Evolutionary conservation across 2,329 filamentous ascomycete genomes (phyloP).

Genomic region (Penicillium sp.): DNA sequence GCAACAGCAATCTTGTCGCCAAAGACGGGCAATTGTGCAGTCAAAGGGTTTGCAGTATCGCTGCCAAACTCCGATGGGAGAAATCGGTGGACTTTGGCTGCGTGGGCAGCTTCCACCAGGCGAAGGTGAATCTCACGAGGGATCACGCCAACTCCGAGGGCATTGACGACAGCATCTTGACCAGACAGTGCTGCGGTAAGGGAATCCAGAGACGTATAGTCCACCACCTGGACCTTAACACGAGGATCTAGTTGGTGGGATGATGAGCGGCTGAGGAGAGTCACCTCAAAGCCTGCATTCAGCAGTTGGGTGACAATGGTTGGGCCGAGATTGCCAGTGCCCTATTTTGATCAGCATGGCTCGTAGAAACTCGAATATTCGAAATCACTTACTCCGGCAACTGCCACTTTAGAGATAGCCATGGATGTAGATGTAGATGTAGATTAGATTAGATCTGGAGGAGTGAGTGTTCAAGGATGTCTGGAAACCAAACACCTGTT

Average conservation of each 20-base stretch:
- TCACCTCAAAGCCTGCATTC: slow-evolving; percentile 14
- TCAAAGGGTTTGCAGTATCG: slow-evolving; percentile 31
- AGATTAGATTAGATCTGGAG: no score
- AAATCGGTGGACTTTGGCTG: slow-evolving; percentile 35
- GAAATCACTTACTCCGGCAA: slow-evolving; percentile 14
- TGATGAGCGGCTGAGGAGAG: slow-evolving; percentile 12
- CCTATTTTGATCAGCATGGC: slow-evolving; percentile 5
- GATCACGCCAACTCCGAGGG: slow-evolving; percentile 16
- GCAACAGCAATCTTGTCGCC: slow-evolving; percentile 32
- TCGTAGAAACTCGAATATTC: not conserved
- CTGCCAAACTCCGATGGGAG: slow-evolving; percentile 44
- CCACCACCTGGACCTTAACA: slow-evolving; percentile 10
- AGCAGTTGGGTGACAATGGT: slow-evolving; percentile 15
- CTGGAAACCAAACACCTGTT: no score
- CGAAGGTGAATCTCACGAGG: slow-evolving; percentile 14
- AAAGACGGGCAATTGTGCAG: slow-evolving; percentile 35
- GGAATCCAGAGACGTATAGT: slow-evolving; percentile 15
- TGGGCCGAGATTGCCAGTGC: slow-evolving; percentile 18
- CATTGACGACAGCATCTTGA: slow-evolving; percentile 35
- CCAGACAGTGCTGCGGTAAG: slow-evolving; percentile 28
- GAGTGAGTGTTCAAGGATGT: no score
- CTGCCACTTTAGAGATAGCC: slow-evolving; percentile 16
- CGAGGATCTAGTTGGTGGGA: slow-evolving; percentile 10
- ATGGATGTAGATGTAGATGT: not conserved
- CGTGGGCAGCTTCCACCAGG: slow-evolving; percentile 37